phyloP scores from a whole-genome alignment of 306 rosid genomes.

The Corylus heterophylla region DNA sequence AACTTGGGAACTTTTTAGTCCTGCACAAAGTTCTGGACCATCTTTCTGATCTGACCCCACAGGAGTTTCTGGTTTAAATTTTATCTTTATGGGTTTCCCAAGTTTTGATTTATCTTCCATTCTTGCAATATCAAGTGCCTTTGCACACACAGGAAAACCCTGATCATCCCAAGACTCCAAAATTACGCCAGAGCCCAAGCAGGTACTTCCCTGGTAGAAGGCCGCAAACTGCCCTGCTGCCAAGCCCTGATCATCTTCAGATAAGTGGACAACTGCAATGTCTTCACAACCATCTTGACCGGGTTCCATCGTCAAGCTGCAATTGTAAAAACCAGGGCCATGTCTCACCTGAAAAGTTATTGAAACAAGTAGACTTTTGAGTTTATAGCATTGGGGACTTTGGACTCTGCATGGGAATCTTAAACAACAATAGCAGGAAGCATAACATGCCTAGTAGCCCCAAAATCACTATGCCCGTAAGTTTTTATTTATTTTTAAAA shows the following conservation, averaged over 20 bases:
- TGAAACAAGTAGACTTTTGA: constrained; percentile 15
- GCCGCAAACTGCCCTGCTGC: constrained; percentile 95
- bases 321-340: constrained; percentile 76
- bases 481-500: too few species aligned
- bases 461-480: too few species aligned
- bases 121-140: constrained; percentile 76
- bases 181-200: constrained; percentile 92
- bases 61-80: constrained; percentile 57
- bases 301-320: constrained; percentile 60
- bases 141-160: constrained; percentile 77
- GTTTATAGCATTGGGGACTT: not conserved
- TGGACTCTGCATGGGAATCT: not conserved
- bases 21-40: constrained; percentile 24
- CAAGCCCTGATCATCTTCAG: constrained; percentile 90
- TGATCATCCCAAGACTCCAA: constrained; percentile 88
- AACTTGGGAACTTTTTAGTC: constrained; percentile 22
- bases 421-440: not conserved
- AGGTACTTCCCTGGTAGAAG: constrained; percentile 71
- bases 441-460: not conserved
- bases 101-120: constrained; percentile 77
- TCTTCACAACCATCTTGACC: constrained; percentile 43
- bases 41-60: constrained; percentile 31
- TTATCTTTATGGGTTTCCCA: constrained; percentile 92
- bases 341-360: constrained; percentile 78
- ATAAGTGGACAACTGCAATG: constrained; percentile 63